phyloP scores from a whole-genome alignment of 2,329 filamentous ascomycete species.

The Botrytis galanthina region DNA sequence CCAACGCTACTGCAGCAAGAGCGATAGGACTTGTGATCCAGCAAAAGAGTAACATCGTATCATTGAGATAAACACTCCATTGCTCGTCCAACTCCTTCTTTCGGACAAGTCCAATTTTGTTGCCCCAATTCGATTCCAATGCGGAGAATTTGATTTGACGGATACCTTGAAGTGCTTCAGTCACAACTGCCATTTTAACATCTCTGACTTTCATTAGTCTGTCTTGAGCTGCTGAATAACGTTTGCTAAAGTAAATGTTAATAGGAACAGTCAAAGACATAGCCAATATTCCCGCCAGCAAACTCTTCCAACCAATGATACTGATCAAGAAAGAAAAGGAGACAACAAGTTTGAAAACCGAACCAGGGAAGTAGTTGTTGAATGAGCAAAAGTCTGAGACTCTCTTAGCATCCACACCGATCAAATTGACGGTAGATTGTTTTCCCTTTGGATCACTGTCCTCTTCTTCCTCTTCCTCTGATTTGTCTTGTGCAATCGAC shows the following conservation, averaged over 20 bases:
- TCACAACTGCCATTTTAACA: conserved; percentile 71
- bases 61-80: conserved; percentile 59
- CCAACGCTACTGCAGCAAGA: conserved; percentile 68
- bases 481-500: conserved; percentile 31
- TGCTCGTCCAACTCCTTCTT: conserved; percentile 65
- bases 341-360: conserved; percentile 60
- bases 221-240: conserved; percentile 64
- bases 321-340: conserved; percentile 65
- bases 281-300: conserved; percentile 62
- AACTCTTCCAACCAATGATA: conserved; percentile 69
- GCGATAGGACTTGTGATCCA: conserved; percentile 74
- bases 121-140: conserved; percentile 71
- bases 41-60: conserved; percentile 42
- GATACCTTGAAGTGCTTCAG: conserved; percentile 75
- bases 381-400: conserved; percentile 67
- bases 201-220: conserved; percentile 73
- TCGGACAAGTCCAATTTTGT: conserved; percentile 63
- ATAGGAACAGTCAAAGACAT: conserved; percentile 65
- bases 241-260: conserved; percentile 65
- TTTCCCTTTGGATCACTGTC: conserved; percentile 56
- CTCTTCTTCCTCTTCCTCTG: conserved; percentile 41
- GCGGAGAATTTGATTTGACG: conserved; percentile 84
- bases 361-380: conserved; percentile 63
- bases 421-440: conserved; percentile 73
- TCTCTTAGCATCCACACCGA: conserved; percentile 71